Evolutionary conservation across 2,329 filamentous ascomycete genomes (phyloP), one percentile per base, ranked within the genome.

Genomic region (Botrytis tulipae): DNA sequence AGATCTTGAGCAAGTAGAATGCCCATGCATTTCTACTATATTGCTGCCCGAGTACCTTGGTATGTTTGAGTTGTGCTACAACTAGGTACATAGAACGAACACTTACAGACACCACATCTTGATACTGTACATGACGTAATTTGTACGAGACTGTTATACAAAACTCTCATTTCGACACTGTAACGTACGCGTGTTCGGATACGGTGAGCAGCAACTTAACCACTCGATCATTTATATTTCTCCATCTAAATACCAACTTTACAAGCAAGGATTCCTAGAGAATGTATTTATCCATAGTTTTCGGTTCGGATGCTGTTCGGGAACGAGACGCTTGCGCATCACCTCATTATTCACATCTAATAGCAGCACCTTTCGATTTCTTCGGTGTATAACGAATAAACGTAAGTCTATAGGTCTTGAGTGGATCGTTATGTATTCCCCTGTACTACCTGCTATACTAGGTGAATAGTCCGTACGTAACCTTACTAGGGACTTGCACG

Each of bases 341-440:
- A 68, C 65, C 65, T 51, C 46, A 40, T 68, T 48, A 29, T 68
- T 68, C 65, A 68, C 65, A 54, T 68, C 46, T 42, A 54, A 37
- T 54, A 67, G 32, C 46, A 57, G 32, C 46, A 57, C 14, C 51
- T 57, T 29, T 29, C 51, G 4, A 8, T 57, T 67, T 67, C 22
- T 25, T 12, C n/a, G 16, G 37, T 57, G 54, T 37, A 42, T 29
- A 42, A 68, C 35, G 54, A 42, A 48, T 32, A 57, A 42, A 68
- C 48, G 66, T 68, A 68, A 68, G 48, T 20, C 12, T 48, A 29
- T 20, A 35, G 65, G 35, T 68, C 35, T 18, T 51, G 35, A 57
- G 65, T 57, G 65, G 65, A 68, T 22, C 46, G 8, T 37, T 10
- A 37, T 54, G 65, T 29, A 67, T 16, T 51, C 44, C 61, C 61